Conservation (phyloP, 179 eudicot species). For the Beta macrorhiza region DNA sequence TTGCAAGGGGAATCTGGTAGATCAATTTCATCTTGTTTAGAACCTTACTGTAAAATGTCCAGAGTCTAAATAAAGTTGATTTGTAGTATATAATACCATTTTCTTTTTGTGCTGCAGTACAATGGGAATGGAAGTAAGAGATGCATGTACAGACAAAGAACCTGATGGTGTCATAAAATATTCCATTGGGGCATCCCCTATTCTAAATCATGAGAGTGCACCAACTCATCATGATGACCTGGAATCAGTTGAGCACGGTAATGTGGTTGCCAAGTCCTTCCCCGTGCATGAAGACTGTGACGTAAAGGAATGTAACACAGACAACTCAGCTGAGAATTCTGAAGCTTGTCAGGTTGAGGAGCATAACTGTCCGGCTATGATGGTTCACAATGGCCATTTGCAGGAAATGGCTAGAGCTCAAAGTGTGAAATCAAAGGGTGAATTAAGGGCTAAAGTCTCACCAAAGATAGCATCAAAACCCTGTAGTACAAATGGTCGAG, state of each 20-base stretch:
- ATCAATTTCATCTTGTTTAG: not conserved
- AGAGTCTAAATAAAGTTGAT: not conserved
- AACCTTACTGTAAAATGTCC: not conserved
- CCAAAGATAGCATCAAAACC: constrained; percentile 45
- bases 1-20: too few relatives aligned
- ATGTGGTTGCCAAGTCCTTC: constrained; percentile 25
- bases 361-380: constrained; percentile 17
- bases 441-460: constrained; percentile 34
- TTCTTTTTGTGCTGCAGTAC: constrained; percentile 34
- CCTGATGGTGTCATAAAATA: constrained; percentile 47
- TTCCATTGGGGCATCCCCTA: constrained; percentile 36
- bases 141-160: constrained; percentile 57
- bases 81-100: not conserved
- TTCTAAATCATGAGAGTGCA: constrained; percentile 30
- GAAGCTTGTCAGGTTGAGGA: constrained; percentile 35
- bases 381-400: constrained; percentile 21
- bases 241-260: constrained; percentile 32
- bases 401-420: constrained; percentile 34
- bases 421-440: constrained; percentile 31
- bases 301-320: constrained; percentile 53
- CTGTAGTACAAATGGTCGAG: constrained; percentile 40
- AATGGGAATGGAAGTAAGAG: constrained; percentile 64
- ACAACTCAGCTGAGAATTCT: constrained; percentile 34
- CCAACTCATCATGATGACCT: constrained; percentile 30
- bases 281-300: constrained; percentile 40